Percentiles rank a stretch among this genome's conserved stretches.
Conservation (phyloP, 257 asterid species). For the Cruciata laevipes region DNA sequence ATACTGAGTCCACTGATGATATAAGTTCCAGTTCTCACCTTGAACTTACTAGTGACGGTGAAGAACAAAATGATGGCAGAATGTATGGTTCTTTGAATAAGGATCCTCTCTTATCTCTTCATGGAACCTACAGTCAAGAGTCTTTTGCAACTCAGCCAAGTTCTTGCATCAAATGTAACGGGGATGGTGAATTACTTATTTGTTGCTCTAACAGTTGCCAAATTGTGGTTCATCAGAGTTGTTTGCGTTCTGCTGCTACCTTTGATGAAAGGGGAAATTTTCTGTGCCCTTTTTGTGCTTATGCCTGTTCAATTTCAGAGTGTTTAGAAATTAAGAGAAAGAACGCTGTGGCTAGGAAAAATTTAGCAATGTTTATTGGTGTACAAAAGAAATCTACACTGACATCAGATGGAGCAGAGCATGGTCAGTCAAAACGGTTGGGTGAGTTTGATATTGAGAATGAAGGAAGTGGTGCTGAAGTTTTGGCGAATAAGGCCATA, state of each 20-base stretch:
- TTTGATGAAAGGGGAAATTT: constrained; percentile 41
- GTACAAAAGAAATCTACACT: constrained; percentile 16
- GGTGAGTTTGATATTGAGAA: constrained; percentile 2
- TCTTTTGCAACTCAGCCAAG: constrained; percentile 34
- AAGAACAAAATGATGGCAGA: constrained; percentile 38
- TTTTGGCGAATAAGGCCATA: constrained; percentile 7
- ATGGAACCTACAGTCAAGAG: constrained; percentile 37
- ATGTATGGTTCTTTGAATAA: constrained; percentile 32
- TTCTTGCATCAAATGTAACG: constrained; percentile 47
- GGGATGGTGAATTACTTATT: constrained; percentile 37
- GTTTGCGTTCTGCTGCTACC: constrained; percentile 45
- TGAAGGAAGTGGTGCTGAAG: constrained; percentile 11
- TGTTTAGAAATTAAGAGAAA: constrained; percentile 38
- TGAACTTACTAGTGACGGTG: constrained; percentile 31
- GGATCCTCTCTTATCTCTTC: constrained; percentile 44
- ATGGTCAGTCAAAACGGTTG: constrained; percentile 3
- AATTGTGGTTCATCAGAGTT: constrained; percentile 45
- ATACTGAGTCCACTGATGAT: constrained; percentile 19
- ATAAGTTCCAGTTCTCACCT: constrained; percentile 14
- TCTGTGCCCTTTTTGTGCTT: constrained; percentile 74
- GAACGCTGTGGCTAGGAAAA: constrained; percentile 43
- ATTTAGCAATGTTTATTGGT: constrained; percentile 39
- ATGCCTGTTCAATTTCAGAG: constrained; percentile 51
- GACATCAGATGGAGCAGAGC: constrained; percentile 9
- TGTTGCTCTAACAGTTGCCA: constrained; percentile 50